These are phyloP conservation scores for Mucuna pruriens DNA, from an alignment of 306 rosid species.

Conservation along the genomic window DNA sequence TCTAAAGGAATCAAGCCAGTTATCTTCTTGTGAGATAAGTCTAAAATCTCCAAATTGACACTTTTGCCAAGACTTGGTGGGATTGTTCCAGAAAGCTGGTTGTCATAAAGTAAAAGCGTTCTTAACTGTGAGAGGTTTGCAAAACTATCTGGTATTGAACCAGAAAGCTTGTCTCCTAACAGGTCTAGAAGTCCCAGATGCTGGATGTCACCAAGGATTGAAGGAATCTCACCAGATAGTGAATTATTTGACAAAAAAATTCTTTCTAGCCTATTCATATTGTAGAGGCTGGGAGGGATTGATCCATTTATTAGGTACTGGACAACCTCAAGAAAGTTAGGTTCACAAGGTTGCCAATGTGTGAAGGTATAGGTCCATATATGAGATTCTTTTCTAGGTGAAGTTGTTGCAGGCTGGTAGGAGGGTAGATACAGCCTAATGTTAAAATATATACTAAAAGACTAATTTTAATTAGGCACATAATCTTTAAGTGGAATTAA, in stretches of 20 bases:
- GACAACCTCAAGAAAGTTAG: slow-evolving; percentile 81
- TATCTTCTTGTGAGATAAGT: slow-evolving; percentile 72
- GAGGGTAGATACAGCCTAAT: no score
- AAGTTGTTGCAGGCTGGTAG: slow-evolving; percentile 62
- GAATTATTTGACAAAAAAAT: slow-evolving; percentile 77
- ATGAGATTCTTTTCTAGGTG: slow-evolving; percentile 72
- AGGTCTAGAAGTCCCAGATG: no score
- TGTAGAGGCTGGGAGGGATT: slow-evolving; percentile 64
- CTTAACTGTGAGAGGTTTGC: slow-evolving; percentile 79
- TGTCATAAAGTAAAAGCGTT: slow-evolving; percentile 69
- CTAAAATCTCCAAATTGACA: slow-evolving; percentile 75
- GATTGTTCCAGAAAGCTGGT: slow-evolving; percentile 76
- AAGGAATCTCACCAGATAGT: slow-evolving; percentile 81
- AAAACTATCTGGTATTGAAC: slow-evolving; percentile 82
- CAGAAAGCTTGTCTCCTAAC: slow-evolving; percentile 77
- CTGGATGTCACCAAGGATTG: slow-evolving; percentile 62
- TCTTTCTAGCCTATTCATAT: slow-evolving; percentile 76
- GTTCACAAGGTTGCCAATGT: slow-evolving; percentile 74
- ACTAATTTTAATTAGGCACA: no score
- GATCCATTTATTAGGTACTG: slow-evolving; percentile 74
- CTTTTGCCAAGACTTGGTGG: slow-evolving; percentile 81
- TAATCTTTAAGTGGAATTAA: no score
- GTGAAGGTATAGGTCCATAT: slow-evolving; percentile 77
- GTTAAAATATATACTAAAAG: no score
- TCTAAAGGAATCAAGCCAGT: slow-evolving; percentile 71